Base-by-base conservation (phyloP, 768 basidiomycete species). In the Auricularia heimuer region DNA sequence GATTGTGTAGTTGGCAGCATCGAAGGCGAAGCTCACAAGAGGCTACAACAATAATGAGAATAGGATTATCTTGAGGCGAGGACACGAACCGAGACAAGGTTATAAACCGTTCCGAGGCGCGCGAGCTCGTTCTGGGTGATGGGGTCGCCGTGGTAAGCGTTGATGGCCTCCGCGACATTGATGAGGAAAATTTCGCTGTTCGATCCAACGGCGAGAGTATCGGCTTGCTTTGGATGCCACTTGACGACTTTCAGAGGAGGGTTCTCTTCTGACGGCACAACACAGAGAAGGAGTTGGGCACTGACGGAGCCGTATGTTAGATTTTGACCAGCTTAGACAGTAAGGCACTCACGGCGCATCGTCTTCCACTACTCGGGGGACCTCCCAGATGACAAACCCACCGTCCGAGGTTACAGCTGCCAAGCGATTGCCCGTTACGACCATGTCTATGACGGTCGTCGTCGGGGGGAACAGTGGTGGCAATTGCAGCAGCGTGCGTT, bases 331-430 rank as follows among this genome's bases (percentile, higher is more conserved):
- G 11, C 11, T 18, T 2, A 45, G 10, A 45, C 21, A 36, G 11
- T 2, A 62, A 58, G 21, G 37, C 54, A 63, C 34, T 72, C 76
- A 92, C 90, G 89, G 87, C 37, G 89, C 89, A 75, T 94, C 91
- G 70, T 94, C 92, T 12, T 86, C 90, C 72, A 94, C 90, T 63
- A 86, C 73, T 63, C 88, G 87, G 36, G 92, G 92, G 33, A 93
- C 72, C 72, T 93, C 89, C 92, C 92, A 93, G 4, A 93, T 87
- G 37, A 93, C 88, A 68, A 93, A 90, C 47, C 92, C 92, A 66
- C 92, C 92, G 70, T 94, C 92, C 2, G 88, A 89, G 0, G 92
- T 93, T 11, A 93, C 87, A 4, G 90, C 92, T 2, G 90, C 91
- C 36, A 94, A 83, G 58, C 91, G 79, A 73, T 92, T 91, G 29